These are phyloP conservation scores for Pseudocercospora fuligena DNA, from an alignment of 2,329 filamentous ascomycete species.

Conservation along the genomic window DNA sequence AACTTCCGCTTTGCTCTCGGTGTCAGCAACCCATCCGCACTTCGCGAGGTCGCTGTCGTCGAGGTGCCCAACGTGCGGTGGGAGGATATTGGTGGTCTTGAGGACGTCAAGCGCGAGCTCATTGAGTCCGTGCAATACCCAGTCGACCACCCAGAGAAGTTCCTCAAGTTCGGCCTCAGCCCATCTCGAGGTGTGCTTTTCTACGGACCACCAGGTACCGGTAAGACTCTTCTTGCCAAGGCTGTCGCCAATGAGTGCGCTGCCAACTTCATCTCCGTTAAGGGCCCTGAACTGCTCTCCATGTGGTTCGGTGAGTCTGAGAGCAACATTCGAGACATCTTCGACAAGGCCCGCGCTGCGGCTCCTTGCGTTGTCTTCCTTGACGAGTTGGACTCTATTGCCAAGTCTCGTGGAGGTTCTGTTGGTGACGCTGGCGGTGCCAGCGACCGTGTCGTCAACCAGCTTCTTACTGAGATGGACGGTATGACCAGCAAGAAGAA, in stretches of 20 bases:
- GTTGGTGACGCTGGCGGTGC: constrained; percentile 95
- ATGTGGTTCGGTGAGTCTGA: constrained; percentile 99
- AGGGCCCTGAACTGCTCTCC: constrained; percentile 95
- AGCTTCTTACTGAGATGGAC: constrained; percentile 99
- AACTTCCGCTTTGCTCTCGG: constrained; percentile 99
- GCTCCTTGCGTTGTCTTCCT: constrained; percentile 99
- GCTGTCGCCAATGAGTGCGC: constrained; percentile 98
- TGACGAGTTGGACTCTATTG: constrained; percentile 97
- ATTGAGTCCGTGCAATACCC: constrained; percentile 99
- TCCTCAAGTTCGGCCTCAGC: constrained; percentile 99
- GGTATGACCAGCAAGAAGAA: constrained; percentile 99
- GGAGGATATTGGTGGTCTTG: constrained; percentile 99
- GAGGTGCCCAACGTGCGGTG: constrained; percentile 99
- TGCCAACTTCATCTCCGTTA: constrained; percentile 99
- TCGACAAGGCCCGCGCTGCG: constrained; percentile 98
- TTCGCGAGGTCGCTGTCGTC: constrained; percentile 97
- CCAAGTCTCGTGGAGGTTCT: constrained; percentile 97
- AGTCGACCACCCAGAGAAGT: constrained; percentile 98
- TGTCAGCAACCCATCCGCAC: constrained; percentile 96
- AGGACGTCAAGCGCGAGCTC: constrained; percentile 98
- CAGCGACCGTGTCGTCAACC: constrained; percentile 99
- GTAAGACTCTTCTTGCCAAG: constrained; percentile 99
- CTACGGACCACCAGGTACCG: constrained; percentile 98
- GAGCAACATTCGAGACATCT: constrained; percentile 99
- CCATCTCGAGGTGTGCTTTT: constrained; percentile 98